Evolutionary conservation across 2,329 filamentous ascomycete genomes (phyloP).

Genomic region (Sclerotinia minor): DNA sequence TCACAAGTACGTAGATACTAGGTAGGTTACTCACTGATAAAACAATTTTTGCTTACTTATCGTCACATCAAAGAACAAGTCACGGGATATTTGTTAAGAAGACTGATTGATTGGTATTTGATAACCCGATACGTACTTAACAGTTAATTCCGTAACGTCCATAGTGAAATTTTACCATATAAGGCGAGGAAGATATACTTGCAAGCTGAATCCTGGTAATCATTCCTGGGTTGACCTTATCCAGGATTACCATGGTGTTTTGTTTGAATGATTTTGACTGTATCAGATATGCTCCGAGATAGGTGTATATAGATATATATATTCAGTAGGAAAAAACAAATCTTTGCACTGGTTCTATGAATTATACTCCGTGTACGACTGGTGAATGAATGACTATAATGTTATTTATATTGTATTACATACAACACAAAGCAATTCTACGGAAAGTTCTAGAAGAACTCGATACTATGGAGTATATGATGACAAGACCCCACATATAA

Average conservation of each 20-base stretch:
- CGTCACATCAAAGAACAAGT: conserved; percentile 7
- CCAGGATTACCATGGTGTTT: no score
- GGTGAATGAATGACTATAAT: no score
- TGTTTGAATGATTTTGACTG: no score
- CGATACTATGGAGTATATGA: neutral
- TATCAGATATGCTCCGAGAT: no score
- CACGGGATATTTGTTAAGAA: neutral
- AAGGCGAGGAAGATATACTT: neutral
- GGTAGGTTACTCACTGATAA: neutral
- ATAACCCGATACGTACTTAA: neutral
- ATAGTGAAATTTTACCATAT: neutral
- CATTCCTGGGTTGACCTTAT: no score
- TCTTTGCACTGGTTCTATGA: no score
- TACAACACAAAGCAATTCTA: neutral
- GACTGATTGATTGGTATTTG: neutral
- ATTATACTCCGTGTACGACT: neutral
- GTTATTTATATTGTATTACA: no score
- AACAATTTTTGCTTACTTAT: neutral
- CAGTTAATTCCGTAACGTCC: no score
- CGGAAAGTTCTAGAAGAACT: neutral
- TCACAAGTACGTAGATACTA: neutral
- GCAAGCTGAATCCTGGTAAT: neutral
- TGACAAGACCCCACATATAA: neutral
- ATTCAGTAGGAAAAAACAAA: no score
- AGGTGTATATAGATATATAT: no score